Evolutionary conservation across 352 stramenopile species (phyloP), one percentile per base, ranked within the genome.

Genomic region (Phytophthora chlamydospora): DNA sequence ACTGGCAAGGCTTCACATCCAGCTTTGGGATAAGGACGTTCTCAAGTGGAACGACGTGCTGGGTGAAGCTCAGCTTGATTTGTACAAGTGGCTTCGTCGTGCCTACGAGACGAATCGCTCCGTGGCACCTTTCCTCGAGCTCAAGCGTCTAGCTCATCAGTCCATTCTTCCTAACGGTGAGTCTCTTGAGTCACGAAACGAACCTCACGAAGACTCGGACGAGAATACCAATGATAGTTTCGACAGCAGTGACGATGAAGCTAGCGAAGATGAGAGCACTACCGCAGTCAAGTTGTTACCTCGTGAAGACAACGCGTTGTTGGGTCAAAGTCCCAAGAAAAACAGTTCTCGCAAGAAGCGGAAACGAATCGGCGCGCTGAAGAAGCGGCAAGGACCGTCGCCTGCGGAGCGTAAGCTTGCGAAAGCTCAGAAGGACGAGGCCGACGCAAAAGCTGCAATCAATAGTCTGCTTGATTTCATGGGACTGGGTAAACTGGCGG

Each of bases 21-120:
- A 97, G 59, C 68, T 98, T 8, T 98, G 93, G 93, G 91, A 98
- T 58, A 92, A 96, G 54, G 93, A 98, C 58, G 56, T 98, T 6
- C 60, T 97, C 38, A 97, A 98, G 62, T 97, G 84, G 82, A 97
- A 96, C 51, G 91, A 98, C 55, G 69, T 96, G 17, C 77, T 97
- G 19, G 93, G 87, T 2, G 90, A 97, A 41, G 80, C 83, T 0
- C 80, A 95, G 35, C 35, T 97, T 4, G 83, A 96, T 57, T 40
- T 97, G n/a, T 92, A 92, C 63, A 91, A 87, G 31, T 94, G 84
- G 80, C 60, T 96, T 9, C 74, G 86, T 7, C 73, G 70, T 11
- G 76, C 80, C 4, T 90, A 89, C 43, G 76, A 89, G 14, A 80
- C 55, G 0, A 85, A 90, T 16, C 75, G 80, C 0, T 76, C 62